A percentile compares a stretch with the other conserved stretches of the same genome.
Evolutionary conservation across 2,329 filamentous ascomycete species (phyloP).

Genomic region (Colletotrichum lini): DNA sequence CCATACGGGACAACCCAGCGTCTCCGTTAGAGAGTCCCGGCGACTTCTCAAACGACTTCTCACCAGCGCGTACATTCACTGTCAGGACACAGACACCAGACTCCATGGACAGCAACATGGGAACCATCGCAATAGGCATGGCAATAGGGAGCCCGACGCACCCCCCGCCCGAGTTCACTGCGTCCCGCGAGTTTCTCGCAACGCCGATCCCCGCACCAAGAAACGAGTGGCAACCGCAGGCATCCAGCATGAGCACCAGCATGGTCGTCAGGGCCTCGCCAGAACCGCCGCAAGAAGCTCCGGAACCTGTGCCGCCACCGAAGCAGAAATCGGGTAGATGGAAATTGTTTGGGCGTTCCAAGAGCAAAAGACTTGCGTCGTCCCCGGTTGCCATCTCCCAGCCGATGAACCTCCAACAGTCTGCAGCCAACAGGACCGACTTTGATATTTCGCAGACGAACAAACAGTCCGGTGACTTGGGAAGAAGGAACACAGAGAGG

Average conservation of each 20-base stretch:
- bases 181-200: slow-evolving; percentile 6
- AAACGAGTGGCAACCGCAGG: slow-evolving; percentile 49
- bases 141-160: slow-evolving; percentile 79
- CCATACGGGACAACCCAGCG: slow-evolving; percentile 58
- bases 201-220: slow-evolving; percentile 21
- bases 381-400: slow-evolving; percentile 38
- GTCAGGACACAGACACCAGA: slow-evolving; percentile 60
- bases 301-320: slow-evolving; percentile 42
- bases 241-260: slow-evolving; percentile 39
- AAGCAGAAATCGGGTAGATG: slow-evolving; percentile 69
- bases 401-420: slow-evolving; percentile 36
- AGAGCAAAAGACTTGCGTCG: slow-evolving; percentile 50
- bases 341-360: slow-evolving; percentile 68
- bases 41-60: slow-evolving; percentile 48
- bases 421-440: slow-evolving; percentile 19
- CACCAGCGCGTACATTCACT: slow-evolving; percentile 52
- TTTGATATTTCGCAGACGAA: slow-evolving; percentile 10
- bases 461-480: slow-evolving; percentile 39
- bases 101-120: slow-evolving; percentile 55
- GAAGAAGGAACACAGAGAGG: slow-evolving; percentile 56
- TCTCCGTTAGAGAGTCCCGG: slow-evolving; percentile 60
- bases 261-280: slow-evolving; percentile 32
- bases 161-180: slow-evolving; percentile 49
- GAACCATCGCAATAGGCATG: slow-evolving; percentile 75
- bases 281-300: slow-evolving; percentile 30